phyloP scores from a whole-genome alignment of 2,329 filamentous ascomycete genomes.

The Anthostomella pinea region DNA sequence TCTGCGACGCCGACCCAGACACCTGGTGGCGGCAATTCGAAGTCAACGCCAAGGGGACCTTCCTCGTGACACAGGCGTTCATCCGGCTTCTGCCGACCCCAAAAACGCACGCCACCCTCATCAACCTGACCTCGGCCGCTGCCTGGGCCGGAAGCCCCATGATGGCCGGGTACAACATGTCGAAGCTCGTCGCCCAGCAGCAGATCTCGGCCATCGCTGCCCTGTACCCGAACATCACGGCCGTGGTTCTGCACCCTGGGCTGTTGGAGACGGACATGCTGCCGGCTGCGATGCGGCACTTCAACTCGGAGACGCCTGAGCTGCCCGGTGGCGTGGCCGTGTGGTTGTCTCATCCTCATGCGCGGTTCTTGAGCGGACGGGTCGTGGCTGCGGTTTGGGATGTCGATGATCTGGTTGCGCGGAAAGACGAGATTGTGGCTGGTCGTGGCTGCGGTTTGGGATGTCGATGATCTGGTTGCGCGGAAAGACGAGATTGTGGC shows the following conservation, averaged over 20 bases:
- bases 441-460: constrained; percentile 35
- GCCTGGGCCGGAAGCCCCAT: constrained; percentile 17
- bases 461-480: constrained; percentile 37
- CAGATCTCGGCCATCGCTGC: constrained; percentile 30
- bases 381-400: constrained; percentile 36
- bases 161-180: constrained; percentile 30
- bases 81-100: constrained; percentile 1
- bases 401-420: constrained; percentile 36
- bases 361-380: constrained; percentile 32
- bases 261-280: constrained; percentile 34
- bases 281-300: constrained; percentile 26
- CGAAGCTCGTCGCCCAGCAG: constrained; percentile 33
- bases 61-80: constrained; percentile 6
- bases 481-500: constrained; percentile 17
- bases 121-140: constrained; percentile 26
- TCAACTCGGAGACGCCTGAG: constrained; percentile 44
- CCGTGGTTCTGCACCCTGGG: constrained; percentile 33
- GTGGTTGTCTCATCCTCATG: constrained; percentile 35
- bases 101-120: constrained; percentile 19
- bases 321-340: constrained; percentile 32
- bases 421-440: constrained; percentile 17
- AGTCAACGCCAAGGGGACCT: constrained; percentile 9
- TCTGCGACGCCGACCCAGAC: constrained; percentile 12
- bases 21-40: constrained; percentile 19
- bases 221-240: constrained; percentile 34